Evolutionary conservation across 148 eudicot genomes (phyloP), one percentile per base, ranked within the genome.

Genomic region (Persicaria tinctoria): DNA sequence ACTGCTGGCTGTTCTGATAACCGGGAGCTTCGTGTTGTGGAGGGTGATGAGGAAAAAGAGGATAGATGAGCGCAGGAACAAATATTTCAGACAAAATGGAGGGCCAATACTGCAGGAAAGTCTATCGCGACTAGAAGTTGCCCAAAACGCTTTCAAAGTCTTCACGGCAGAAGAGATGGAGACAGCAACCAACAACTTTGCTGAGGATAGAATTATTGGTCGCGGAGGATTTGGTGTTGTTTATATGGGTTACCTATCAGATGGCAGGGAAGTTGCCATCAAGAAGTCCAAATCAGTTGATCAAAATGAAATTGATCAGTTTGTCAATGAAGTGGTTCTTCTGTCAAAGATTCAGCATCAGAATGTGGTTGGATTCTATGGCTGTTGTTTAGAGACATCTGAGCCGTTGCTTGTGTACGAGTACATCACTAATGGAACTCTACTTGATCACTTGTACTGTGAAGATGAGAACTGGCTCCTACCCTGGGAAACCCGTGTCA

Each of bases 201-300:
- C 74, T 44, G 77, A 78, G 17, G 59, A 57, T 11, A 76, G 64
- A 49, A 73, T 84, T 4, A 68, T 78, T 4, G 87, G 84, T 2
- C 75, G 71, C 51, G 87, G 85, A 53, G 81, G 83, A 2, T 77
- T 56, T 56, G 83, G 85, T 16, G 80, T 60, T 13, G 79, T 83
- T 3, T 80, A 80, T 72, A 80, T 59, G 57, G 85, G 83, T 11
- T 38, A 51, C 14, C 72, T 83, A 55, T 13, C 51, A 45, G 73
- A 70, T 70, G 53, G 53, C 12, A 46, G 53, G 8, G 73, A 45
- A 46, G 51, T 70, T 48, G 83, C 83, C n/a, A 77, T 83, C 46
- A 83, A 79, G 56, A 80, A 82, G 57, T 80, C 87, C 14, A 82
- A 78, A 11, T 9, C 51, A 69, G 74, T 74, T 57, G 81, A 79